Conservation (phyloP, 108 stramenopile genomes). For the Cyclotella kingstonii region DNA sequence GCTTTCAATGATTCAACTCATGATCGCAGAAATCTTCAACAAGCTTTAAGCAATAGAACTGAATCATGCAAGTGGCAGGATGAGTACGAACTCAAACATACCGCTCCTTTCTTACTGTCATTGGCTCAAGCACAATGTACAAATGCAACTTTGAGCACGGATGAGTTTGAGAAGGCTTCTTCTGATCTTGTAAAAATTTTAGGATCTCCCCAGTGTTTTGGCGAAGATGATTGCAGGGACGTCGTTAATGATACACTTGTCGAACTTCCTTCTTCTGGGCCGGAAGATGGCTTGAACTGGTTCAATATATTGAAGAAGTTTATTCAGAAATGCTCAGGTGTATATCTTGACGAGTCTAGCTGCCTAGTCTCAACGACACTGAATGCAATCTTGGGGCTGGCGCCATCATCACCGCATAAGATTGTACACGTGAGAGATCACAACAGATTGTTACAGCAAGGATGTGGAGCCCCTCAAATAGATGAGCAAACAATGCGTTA, state of each 20-base stretch:
- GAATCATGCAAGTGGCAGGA: too few species aligned
- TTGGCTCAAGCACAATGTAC: not conserved
- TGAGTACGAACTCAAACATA: too few species aligned
- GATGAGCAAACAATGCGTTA: conserved; percentile 17
- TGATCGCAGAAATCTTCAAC: too few species aligned
- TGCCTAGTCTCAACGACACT: conserved; percentile 18
- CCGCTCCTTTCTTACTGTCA: too few species aligned
- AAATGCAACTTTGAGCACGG: not conserved
- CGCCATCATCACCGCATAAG: not conserved
- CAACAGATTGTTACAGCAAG: conserved; percentile 1
- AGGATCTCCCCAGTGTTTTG: conserved; percentile 12
- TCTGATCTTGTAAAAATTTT: conserved; percentile 28
- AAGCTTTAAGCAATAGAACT: too few species aligned
- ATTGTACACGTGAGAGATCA: not conserved
- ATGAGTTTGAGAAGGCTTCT: conserved; percentile 13
- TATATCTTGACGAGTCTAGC: conserved; percentile 7
- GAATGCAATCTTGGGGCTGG: too few species aligned
- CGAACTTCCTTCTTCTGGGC: not conserved
- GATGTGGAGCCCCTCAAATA: conserved; percentile 31
- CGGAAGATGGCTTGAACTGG: conserved; percentile 1
- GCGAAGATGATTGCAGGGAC: conserved; percentile 15
- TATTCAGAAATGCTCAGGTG: conserved; percentile 21
- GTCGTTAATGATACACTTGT: not conserved
- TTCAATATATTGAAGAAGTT: conserved; percentile 16
- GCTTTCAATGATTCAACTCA: too few species aligned